phyloP scores from a whole-genome alignment of 768 basidiomycete genomes.

The Mycena olivaceomarginata region DNA sequence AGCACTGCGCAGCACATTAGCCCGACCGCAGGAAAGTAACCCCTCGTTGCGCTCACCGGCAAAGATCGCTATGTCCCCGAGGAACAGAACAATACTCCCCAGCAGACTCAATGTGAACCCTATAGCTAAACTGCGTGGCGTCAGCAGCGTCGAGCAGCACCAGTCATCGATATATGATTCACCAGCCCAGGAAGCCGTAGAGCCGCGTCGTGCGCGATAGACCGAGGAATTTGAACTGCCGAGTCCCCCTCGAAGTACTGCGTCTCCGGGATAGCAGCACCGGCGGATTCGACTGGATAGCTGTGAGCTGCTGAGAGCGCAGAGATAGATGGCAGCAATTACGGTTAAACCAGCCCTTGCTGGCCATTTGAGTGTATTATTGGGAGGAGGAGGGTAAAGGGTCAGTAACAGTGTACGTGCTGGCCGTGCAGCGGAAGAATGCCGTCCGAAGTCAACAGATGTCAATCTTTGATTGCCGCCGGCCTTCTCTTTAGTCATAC shows the following conservation, averaged over 20 bases:
- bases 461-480: constrained; percentile 16
- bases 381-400: constrained; percentile 22
- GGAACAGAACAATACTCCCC: constrained; percentile 85
- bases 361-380: constrained; percentile 62
- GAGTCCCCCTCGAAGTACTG: constrained; percentile 94
- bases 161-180: constrained; percentile 34
- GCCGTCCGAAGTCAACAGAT: constrained; percentile 5
- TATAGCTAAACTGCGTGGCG: constrained; percentile 71
- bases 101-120: constrained; percentile 90
- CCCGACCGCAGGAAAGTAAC: neutral
- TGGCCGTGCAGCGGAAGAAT: constrained; percentile 54
- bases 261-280: constrained; percentile 80
- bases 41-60: constrained; percentile 72
- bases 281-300: constrained; percentile 73
- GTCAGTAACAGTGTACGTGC: constrained; percentile 46
- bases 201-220: constrained; percentile 88
- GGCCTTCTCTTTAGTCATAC: too few relatives aligned
- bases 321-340: neutral
- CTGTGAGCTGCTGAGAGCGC: neutral
- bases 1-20: constrained; percentile 70
- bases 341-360: constrained; percentile 90
- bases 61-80: constrained; percentile 82
- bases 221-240: constrained; percentile 87
- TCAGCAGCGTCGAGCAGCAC: neutral
- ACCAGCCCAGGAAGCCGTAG: constrained; percentile 93